Percentiles rank a stretch among this genome's conserved stretches.
phyloP scores from a whole-genome alignment of 495 filamentous ascomycete species.

The Annulohypoxylon bovei region DNA sequence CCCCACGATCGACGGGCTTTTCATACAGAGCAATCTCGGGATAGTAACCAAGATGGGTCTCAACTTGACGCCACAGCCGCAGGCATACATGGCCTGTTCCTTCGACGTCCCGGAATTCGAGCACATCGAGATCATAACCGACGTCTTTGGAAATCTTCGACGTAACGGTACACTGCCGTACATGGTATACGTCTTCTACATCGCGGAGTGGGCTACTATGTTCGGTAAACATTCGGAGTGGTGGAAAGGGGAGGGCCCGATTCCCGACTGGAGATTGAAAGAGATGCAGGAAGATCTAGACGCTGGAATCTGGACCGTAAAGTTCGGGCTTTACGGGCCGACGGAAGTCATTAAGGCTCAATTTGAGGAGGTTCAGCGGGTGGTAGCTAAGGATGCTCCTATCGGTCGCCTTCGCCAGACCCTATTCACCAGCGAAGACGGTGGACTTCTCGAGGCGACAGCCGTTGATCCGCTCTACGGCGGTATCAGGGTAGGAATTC shows the following conservation, averaged over 20 bases:
- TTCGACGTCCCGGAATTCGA: slow-evolving; percentile 60
- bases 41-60: slow-evolving; percentile 62
- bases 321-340: slow-evolving; percentile 60
- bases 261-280: slow-evolving; percentile 56
- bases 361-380: slow-evolving; percentile 55
- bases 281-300: slow-evolving; percentile 56
- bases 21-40: slow-evolving; percentile 60
- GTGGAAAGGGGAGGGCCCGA: slow-evolving; percentile 56
- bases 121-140: slow-evolving; percentile 55
- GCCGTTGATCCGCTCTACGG: slow-evolving; percentile 49
- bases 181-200: slow-evolving; percentile 57
- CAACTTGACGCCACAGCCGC: slow-evolving; percentile 57
- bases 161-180: slow-evolving; percentile 50
- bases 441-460: slow-evolving; percentile 51
- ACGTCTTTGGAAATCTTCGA: slow-evolving; percentile 52
- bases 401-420: slow-evolving; percentile 49
- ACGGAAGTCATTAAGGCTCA: slow-evolving; percentile 56
- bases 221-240: slow-evolving; percentile 56
- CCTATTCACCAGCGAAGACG: slow-evolving; percentile 51
- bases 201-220: slow-evolving; percentile 61
- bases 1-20: slow-evolving; percentile 60
- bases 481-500: slow-evolving; percentile 53
- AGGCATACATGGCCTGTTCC: slow-evolving; percentile 60
- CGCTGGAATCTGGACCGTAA: slow-evolving; percentile 57
- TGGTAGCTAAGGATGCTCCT: slow-evolving; percentile 47